phyloP scores from a whole-genome alignment of 352 stramenopile genomes.

The Phytophthora foliorum region DNA sequence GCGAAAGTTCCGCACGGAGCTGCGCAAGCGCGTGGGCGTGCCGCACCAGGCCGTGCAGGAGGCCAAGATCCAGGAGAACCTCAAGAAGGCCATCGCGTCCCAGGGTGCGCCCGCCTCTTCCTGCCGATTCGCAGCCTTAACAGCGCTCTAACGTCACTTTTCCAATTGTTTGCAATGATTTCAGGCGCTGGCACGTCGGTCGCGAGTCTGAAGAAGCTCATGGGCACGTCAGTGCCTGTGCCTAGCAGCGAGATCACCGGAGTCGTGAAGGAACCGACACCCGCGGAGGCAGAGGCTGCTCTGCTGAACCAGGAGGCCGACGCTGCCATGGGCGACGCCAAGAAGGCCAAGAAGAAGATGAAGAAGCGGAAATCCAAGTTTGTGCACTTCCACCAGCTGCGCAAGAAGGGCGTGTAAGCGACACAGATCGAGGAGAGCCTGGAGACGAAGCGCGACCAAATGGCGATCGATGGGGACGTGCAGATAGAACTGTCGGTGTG shows the following conservation, averaged over 20 bases:
- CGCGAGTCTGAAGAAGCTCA: slow-evolving; percentile 77
- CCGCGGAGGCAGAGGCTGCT: slow-evolving; percentile 54
- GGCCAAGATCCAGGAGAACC: slow-evolving; percentile 87
- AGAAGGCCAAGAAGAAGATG: slow-evolving; percentile 72
- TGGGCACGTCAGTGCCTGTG: slow-evolving; percentile 63
- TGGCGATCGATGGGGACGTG: slow-evolving; percentile 20
- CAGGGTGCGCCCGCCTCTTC: slow-evolving; percentile 49
- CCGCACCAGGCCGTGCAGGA: slow-evolving; percentile 77
- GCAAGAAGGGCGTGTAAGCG: slow-evolving; percentile 89
- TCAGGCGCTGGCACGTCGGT: slow-evolving; percentile 62
- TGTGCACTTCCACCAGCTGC: slow-evolving; percentile 87
- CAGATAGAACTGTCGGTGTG: slow-evolving; percentile 2
- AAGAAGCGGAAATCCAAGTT: slow-evolving; percentile 88
- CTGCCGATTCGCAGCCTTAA: neutral
- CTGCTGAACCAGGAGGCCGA: slow-evolving; percentile 62
- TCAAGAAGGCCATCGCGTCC: slow-evolving; percentile 80
- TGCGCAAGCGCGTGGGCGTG: slow-evolving; percentile 85
- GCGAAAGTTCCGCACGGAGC: slow-evolving; percentile 89
- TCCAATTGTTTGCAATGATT: slow-evolving; percentile 14
- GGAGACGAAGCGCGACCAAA: slow-evolving; percentile 27
- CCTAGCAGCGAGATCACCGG: slow-evolving; percentile 55
- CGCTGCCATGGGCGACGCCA: slow-evolving; percentile 45
- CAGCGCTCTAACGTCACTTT: neutral
- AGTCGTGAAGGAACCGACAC: slow-evolving; percentile 41
- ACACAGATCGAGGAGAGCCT: slow-evolving; percentile 14